Evolutionary conservation across 352 stramenopile genomes (phyloP).

Genomic region (Blastocystis sp.): DNA sequence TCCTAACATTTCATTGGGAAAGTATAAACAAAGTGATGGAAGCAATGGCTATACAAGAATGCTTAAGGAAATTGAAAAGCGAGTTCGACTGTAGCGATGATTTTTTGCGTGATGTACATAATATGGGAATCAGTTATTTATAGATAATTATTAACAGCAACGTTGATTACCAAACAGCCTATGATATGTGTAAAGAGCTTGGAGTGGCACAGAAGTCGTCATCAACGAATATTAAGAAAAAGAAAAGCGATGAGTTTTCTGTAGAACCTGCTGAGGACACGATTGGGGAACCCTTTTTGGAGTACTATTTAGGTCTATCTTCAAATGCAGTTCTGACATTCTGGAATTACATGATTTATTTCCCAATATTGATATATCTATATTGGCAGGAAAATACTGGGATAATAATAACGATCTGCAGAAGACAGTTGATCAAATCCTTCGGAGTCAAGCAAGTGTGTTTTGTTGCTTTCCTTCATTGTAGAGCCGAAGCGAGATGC

Average conservation of each 20-base stretch:
- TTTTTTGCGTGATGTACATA: constrained; percentile 13
- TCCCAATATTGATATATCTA: background rate
- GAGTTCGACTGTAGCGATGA: background rate
- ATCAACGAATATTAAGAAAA: background rate
- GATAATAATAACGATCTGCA: background rate
- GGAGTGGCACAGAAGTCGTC: background rate
- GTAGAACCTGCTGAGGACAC: background rate
- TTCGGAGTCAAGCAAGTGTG: background rate
- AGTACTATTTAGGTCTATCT: background rate
- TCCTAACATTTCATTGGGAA: background rate
- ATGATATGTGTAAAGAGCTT: background rate
- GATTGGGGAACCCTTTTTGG: background rate
- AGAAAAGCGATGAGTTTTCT: background rate
- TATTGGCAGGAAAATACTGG: background rate
- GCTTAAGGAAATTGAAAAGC: background rate
- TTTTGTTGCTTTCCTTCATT: background rate
- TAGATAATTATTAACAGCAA: constrained; percentile 54
- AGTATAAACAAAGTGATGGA: background rate
- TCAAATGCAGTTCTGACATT: constrained; percentile 31
- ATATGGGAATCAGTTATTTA: background rate
- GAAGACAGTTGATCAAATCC: constrained; percentile 34
- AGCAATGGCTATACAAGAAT: background rate
- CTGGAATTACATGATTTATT: constrained; percentile 7
- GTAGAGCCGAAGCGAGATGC: background rate
- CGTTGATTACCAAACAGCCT: background rate